Percentiles rank a stretch among this genome's conserved stretches.
Evolutionary conservation across 1,284 basidiomycete genomes (phyloP).

Genomic region (Cerrena zonata): DNA sequence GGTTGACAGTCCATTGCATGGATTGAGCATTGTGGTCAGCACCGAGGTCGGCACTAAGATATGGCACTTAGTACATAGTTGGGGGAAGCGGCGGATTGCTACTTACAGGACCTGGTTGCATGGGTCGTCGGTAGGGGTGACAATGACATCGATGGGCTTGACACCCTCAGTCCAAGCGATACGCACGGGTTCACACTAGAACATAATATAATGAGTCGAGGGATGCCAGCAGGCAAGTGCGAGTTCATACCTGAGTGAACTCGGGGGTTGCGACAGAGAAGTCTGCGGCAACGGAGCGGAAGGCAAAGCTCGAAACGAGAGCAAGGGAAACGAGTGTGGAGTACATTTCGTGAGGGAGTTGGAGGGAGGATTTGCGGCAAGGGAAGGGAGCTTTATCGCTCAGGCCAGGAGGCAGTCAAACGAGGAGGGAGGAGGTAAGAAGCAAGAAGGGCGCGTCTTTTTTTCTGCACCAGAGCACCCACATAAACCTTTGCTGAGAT

Average conservation of each 20-base stretch:
- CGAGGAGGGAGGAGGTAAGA: constrained; percentile 4
- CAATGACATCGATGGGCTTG: constrained; percentile 54
- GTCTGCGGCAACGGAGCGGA: constrained; percentile 46
- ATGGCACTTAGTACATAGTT: background rate
- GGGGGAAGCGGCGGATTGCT: background rate
- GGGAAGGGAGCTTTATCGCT: constrained; percentile 6
- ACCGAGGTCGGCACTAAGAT: constrained; percentile 49
- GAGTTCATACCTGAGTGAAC: constrained; percentile 45
- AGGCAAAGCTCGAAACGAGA: constrained; percentile 55
- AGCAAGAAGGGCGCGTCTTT: background rate
- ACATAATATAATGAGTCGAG: background rate
- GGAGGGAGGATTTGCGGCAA: constrained; percentile 7
- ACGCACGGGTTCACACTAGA: constrained; percentile 48
- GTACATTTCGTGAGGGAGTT: constrained; percentile 48
- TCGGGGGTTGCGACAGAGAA: constrained; percentile 48
- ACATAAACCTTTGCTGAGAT: background rate
- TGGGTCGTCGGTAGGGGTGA: constrained; percentile 45
- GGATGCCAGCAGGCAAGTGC: background rate
- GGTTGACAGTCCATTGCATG: constrained; percentile 41
- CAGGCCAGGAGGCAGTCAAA: background rate
- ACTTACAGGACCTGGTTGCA: constrained; percentile 60
- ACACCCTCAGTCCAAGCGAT: constrained; percentile 49
- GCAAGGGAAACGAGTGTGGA: constrained; percentile 67
- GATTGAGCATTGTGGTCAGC: constrained; percentile 46
- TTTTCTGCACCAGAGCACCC: background rate